Conservation (phyloP, 495 filamentous ascomycete species). For the Bathelium albidoporum region DNA sequence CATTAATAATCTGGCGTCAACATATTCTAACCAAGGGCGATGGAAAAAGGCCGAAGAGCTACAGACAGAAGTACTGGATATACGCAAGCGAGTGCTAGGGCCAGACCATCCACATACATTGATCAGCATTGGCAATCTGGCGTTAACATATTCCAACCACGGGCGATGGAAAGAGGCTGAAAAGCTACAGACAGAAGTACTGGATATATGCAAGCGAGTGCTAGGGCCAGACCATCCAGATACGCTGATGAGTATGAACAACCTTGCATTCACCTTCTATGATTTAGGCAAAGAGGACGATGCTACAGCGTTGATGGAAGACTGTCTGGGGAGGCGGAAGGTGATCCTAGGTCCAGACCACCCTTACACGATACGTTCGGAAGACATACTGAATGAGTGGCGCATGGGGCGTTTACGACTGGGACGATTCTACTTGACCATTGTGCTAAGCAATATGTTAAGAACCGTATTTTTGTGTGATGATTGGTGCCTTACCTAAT, state of each 20-base stretch:
- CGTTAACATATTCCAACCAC: not conserved
- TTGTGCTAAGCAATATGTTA: too few species aligned
- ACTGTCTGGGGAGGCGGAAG: not conserved
- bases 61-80: conserved; percentile 9
- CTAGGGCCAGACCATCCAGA: conserved; percentile 8
- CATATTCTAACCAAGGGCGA: conserved; percentile 3
- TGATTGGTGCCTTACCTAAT: too few species aligned
- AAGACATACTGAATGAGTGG: not conserved
- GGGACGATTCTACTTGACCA: too few species aligned
- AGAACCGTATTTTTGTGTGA: too few species aligned
- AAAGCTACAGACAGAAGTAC: conserved; percentile 10
- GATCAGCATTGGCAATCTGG: conserved; percentile 9
- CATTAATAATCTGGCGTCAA: conserved; percentile 5
- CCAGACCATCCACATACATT: conserved; percentile 12
- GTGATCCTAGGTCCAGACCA: not conserved
- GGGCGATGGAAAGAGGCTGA: conserved; percentile 5
- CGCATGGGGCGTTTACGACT: too few species aligned
- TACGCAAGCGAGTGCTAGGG: conserved; percentile 12
- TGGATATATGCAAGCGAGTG: conserved; percentile 2
- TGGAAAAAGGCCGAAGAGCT: conserved; percentile 14
- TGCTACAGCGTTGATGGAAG: not conserved
- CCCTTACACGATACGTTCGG: conserved; percentile 5
- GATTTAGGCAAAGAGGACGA: not conserved
- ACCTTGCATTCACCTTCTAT: not conserved
- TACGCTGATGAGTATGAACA: conserved; percentile 4